phyloP scores from a whole-genome alignment of 2,329 filamentous ascomycete genomes.

The Pseudogymnoascus sp. region DNA sequence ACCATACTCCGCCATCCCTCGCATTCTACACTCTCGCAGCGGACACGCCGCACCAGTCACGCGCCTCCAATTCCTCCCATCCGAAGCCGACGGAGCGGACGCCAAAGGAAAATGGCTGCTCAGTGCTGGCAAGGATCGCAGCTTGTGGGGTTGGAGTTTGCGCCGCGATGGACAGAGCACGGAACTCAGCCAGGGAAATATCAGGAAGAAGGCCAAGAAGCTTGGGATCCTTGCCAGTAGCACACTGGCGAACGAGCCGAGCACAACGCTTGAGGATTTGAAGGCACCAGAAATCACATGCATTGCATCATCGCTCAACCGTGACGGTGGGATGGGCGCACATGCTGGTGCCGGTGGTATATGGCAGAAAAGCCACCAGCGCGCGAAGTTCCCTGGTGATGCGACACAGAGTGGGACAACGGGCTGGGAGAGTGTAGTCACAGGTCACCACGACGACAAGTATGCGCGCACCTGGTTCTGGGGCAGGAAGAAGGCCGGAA shows the following conservation, averaged over 20 bases:
- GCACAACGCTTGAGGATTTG: constrained; percentile 60
- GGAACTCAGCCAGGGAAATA: constrained; percentile 83
- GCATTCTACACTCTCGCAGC: constrained; percentile 75
- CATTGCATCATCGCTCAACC: constrained; percentile 84
- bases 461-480: constrained; percentile 96
- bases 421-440: constrained; percentile 95
- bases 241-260: constrained; percentile 50
- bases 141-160: constrained; percentile 93
- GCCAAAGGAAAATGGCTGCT: constrained; percentile 88
- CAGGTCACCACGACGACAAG: constrained; percentile 77
- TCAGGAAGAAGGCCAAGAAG: constrained; percentile 86
- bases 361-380: constrained; percentile 68
- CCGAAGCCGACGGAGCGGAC: constrained; percentile 83
- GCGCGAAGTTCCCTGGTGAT: constrained; percentile 53
- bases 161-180: constrained; percentile 88
- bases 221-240: constrained; percentile 58
- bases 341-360: constrained; percentile 69
- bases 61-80: constrained; percentile 74
- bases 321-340: constrained; percentile 87
- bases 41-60: constrained; percentile 85
- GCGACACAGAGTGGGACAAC: constrained; percentile 69
- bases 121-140: constrained; percentile 81
- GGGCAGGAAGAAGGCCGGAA: constrained; percentile 84
- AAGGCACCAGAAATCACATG: constrained; percentile 89
- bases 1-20: constrained; percentile 78